Evolutionary conservation across 495 filamentous ascomycete species (phyloP).

Genomic region (Aspergillus mulundensis): DNA sequence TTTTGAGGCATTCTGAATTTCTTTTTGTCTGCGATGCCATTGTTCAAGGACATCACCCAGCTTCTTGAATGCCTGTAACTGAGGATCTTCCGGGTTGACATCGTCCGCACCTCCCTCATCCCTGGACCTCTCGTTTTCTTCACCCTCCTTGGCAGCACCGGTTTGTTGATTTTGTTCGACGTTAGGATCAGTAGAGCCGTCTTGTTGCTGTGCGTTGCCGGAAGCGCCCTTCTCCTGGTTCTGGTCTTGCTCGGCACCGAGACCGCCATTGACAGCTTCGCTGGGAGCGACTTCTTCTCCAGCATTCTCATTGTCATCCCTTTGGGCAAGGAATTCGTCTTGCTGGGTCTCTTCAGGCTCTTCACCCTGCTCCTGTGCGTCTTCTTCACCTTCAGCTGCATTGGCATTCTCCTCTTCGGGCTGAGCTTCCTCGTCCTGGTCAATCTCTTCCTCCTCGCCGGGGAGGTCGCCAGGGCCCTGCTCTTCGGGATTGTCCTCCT

Average conservation of each 20-base stretch:
- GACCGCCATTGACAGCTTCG: conserved; percentile 42
- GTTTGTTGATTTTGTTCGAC: conserved; percentile 41
- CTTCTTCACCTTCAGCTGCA: conserved; percentile 31
- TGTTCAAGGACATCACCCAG: conserved; percentile 88
- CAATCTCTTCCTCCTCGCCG: conserved; percentile 32
- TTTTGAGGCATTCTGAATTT: conserved; percentile 68
- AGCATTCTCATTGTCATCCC: conserved; percentile 39
- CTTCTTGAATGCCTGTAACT: conserved; percentile 72
- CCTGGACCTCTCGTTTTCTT: conserved; percentile 41
- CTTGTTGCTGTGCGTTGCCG: conserved; percentile 57
- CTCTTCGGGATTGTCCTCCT: conserved; percentile 36
- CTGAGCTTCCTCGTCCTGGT: conserved; percentile 37
- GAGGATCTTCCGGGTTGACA: conserved; percentile 48
- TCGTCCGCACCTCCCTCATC: conserved; percentile 42
- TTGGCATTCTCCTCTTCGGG: conserved; percentile 33
- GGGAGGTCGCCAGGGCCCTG: conserved; percentile 23
- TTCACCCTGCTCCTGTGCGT: conserved; percentile 54
- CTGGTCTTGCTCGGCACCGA: conserved; percentile 41
- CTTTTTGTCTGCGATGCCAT: conserved; percentile 80
- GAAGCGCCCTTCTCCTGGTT: conserved; percentile 65
- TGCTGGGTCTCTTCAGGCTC: conserved; percentile 39
- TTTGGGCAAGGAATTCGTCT: conserved; percentile 41
- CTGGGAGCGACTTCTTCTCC: conserved; percentile 49
- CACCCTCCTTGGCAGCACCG: conserved; percentile 40
- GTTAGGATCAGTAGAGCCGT: conserved; percentile 42